Conservation (phyloP, 2,329 filamentous ascomycete species). For the Apiospora koreana region DNA sequence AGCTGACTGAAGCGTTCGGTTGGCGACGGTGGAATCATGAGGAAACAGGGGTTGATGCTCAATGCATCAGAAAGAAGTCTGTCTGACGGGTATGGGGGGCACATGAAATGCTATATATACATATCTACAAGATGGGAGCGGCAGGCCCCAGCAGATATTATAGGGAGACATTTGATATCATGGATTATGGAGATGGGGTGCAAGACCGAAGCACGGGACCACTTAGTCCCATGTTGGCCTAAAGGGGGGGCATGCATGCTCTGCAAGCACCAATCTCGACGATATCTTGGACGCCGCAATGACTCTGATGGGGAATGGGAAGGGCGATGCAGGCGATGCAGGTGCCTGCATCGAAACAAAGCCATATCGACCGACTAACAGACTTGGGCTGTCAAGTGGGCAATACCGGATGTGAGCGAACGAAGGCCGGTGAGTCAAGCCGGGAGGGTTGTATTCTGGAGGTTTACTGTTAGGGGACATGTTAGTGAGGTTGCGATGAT, state of each 20-base stretch:
- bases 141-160: constrained; percentile 23
- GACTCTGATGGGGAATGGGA: not conserved
- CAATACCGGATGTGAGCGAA: not conserved
- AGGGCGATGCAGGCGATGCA: not conserved
- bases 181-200: constrained; percentile 12
- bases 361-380: not conserved
- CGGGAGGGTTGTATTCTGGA: not conserved
- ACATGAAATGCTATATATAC: not conserved
- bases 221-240: constrained; percentile 27
- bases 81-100: not conserved
- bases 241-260: not conserved
- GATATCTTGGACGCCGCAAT: not conserved
- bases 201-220: constrained; percentile 17
- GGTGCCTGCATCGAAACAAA: not conserved
- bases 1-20: constrained; percentile 40
- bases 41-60: not conserved
- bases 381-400: not conserved
- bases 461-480: not conserved
- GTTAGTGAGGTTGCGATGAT: constrained; percentile 9
- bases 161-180: constrained; percentile 14
- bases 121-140: constrained; percentile 15
- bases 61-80: not conserved
- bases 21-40: constrained; percentile 29
- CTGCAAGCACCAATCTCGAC: not conserved
- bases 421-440: not conserved